Evolutionary conservation across 345 rosid species (phyloP).

Genomic region (Eucalyptus sp.): DNA sequence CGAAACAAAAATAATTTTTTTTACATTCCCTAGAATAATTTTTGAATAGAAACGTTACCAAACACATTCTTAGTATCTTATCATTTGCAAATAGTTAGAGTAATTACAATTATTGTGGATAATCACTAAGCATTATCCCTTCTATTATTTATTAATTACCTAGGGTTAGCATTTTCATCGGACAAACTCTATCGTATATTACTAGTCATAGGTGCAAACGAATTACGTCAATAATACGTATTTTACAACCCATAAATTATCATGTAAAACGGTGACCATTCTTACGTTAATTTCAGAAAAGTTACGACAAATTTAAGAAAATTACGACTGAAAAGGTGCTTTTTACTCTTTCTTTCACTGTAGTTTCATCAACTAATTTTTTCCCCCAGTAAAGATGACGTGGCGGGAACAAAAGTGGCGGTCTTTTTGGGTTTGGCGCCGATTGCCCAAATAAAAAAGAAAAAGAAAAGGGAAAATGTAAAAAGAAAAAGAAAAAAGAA

Average conservation of each 20-base stretch:
- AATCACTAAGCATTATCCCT: too few relatives aligned
- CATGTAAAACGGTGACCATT: background rate
- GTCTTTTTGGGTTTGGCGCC: background rate
- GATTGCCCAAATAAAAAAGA: background rate
- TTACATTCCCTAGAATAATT: too few relatives aligned
- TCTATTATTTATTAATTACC: too few relatives aligned
- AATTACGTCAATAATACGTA: too few relatives aligned
- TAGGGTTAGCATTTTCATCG: background rate
- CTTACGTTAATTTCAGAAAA: background rate
- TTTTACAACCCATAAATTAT: background rate
- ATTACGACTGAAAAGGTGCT: background rate
- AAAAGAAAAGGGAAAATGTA: background rate
- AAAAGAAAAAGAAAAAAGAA: background rate
- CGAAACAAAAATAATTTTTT: too few relatives aligned
- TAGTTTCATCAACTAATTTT: background rate
- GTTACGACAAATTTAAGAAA: background rate
- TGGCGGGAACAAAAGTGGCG: background rate
- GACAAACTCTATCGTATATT: background rate
- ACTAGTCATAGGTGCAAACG: background rate
- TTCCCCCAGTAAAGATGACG: background rate
- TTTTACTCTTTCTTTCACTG: background rate
- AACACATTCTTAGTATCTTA: fast-evolving
- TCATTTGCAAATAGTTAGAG: too few relatives aligned
- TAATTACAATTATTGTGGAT: too few relatives aligned
- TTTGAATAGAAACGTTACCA: fast-evolving